Base-by-base conservation (phyloP, 2,329 filamentous ascomycete species). In the Trichophyton mentagrophytes region DNA sequence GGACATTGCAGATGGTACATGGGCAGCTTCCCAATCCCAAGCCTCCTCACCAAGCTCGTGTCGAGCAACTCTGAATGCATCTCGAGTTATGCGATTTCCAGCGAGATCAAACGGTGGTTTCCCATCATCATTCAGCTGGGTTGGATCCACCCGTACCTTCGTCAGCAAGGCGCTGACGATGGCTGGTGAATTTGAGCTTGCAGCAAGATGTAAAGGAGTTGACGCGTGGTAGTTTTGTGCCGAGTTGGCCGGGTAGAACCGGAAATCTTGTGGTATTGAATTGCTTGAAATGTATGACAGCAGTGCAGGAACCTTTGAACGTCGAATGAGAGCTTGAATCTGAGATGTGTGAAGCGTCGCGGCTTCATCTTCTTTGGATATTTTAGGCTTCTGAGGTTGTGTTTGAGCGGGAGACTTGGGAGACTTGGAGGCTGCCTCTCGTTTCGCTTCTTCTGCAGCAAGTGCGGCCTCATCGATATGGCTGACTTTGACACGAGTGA, bases 41-140 rank as follows among this genome's bases (percentile, higher is more conserved):
- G 78, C 81, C 0, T 72, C 71, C 70, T 95, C 90, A 15, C 90
- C 91, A 1, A 96, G 78, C 69, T 95, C 88, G 36, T 83, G 81
- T 5, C 93, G 87, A 3, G 90, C 90, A 1, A 96, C 84, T 1
- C 93, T 87, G 76, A 99, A 99, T 0, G 91, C 89, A 69, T 97
- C 91, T 1, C 92, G 84, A 0, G 91, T 96, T 1, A 85, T 75
- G 3, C 90, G 84, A 70, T 97, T 90, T 47, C 92, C 90, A 0
- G 89, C 85, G 1, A 99, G 81, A 60, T 95, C 90, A 70, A 95
- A 97, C 0, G 93, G 75, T 0, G 89, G 88, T 71, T 88, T 90
- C n/a, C 87, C 88, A 64, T 96, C 90, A 2, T 72, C 77, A 69
- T 88, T 96, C 27, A 73, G 72, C 1, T 85, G 60, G 0, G 84